A percentile compares a stretch with the other conserved stretches of the same genome.
Conservation (phyloP, 2,329 filamentous ascomycete species). For the Hymenoscyphus salicellus region DNA sequence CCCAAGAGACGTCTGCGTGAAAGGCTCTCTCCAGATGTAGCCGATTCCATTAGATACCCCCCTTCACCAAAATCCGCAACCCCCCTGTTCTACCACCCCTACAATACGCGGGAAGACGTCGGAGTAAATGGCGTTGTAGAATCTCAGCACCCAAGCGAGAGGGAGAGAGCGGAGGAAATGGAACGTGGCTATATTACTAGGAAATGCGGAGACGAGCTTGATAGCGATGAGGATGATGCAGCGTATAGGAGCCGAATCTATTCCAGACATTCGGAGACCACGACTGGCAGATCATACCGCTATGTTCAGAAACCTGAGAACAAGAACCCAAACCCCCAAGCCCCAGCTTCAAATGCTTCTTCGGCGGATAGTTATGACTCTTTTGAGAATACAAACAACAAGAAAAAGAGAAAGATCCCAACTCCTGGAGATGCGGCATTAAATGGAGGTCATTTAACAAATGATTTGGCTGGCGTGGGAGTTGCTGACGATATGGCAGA, state of each 20-base stretch:
- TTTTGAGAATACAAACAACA: slow-evolving; percentile 98
- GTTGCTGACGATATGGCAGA: slow-evolving; percentile 50
- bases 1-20: slow-evolving; percentile 87
- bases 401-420: slow-evolving; percentile 98
- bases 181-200: slow-evolving; percentile 42
- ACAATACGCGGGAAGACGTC: slow-evolving; percentile 38
- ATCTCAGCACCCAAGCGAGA: slow-evolving; percentile 31
- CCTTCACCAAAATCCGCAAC: slow-evolving; percentile 67
- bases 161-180: slow-evolving; percentile 33
- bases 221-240: slow-evolving; percentile 58
- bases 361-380: slow-evolving; percentile 89
- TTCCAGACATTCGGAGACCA: slow-evolving; percentile 48
- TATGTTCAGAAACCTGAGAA: slow-evolving; percentile 46
- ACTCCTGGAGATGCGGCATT: slow-evolving; percentile 69
- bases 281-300: slow-evolving; percentile 43
- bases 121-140: slow-evolving; percentile 33
- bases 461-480: slow-evolving; percentile 63
- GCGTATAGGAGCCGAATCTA: slow-evolving; percentile 39
- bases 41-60: slow-evolving; percentile 78
- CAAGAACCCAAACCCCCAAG: slow-evolving; percentile 49
- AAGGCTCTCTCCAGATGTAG: slow-evolving; percentile 79
- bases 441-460: slow-evolving; percentile 47
- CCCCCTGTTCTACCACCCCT: slow-evolving; percentile 73
- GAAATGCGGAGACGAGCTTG: slow-evolving; percentile 53
- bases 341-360: slow-evolving; percentile 65